Evolutionary conservation across 2,329 filamentous ascomycete species (phyloP).

Genomic region (Phaeosphaeriaceae sp.): DNA sequence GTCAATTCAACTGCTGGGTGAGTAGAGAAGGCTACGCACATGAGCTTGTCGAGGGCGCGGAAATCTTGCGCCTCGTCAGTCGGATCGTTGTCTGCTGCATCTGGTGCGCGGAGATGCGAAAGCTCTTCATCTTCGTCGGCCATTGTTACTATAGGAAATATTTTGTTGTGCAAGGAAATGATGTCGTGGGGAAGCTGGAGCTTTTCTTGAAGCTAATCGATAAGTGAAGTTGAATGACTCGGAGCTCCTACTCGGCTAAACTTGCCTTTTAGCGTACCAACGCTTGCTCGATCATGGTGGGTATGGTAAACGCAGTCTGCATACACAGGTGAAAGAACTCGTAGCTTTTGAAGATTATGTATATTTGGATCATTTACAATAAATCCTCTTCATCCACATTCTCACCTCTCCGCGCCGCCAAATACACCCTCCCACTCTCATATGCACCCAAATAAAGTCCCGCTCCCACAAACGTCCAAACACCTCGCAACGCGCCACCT

Average conservation of each 20-base stretch:
- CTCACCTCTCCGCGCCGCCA: slow-evolving; percentile 55
- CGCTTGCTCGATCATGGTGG: too few species aligned
- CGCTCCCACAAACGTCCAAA: slow-evolving; percentile 83
- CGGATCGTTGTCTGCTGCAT: slow-evolving; percentile 55
- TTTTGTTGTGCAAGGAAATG: not conserved
- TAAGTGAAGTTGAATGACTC: slow-evolving; percentile 18
- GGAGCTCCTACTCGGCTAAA: slow-evolving; percentile 17
- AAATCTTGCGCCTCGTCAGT: slow-evolving; percentile 89
- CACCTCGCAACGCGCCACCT: slow-evolving; percentile 74
- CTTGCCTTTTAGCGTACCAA: slow-evolving; percentile 6
- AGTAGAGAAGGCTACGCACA: slow-evolving; percentile 48
- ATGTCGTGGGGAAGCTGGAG: slow-evolving; percentile 6
- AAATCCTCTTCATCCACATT: slow-evolving; percentile 44
- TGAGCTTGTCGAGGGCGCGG: slow-evolving; percentile 69
- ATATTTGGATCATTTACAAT: slow-evolving; percentile 12
- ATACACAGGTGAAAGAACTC: not conserved
- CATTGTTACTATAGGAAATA: slow-evolving; percentile 24
- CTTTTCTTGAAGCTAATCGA: slow-evolving; percentile 13
- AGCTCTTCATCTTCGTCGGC: slow-evolving; percentile 47
- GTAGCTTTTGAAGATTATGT: not conserved
- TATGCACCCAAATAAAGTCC: slow-evolving; percentile 88
- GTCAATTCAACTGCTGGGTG: not conserved
- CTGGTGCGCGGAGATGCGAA: slow-evolving; percentile 30
- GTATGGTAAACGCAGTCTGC: too few species aligned
- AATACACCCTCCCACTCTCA: slow-evolving; percentile 72